phyloP scores from a whole-genome alignment of 2,329 filamentous ascomycete genomes.

The Aspergillus sp. region DNA sequence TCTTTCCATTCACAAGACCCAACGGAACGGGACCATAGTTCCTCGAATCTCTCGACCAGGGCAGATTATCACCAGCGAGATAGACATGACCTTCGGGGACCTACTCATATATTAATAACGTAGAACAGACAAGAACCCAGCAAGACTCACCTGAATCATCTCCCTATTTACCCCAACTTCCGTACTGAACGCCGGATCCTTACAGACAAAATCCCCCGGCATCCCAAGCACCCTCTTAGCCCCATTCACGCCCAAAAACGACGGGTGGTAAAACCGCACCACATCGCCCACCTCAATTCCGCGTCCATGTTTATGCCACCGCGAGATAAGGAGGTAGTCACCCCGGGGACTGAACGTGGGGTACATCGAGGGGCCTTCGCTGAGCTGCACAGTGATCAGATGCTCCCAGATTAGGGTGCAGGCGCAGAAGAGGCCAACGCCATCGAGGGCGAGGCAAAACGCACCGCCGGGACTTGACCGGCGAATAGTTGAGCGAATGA shows the following conservation, averaged over 20 bases:
- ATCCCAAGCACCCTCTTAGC: slow-evolving; percentile 75
- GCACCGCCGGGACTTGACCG: slow-evolving; percentile 15
- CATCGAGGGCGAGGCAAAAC: slow-evolving; percentile 25
- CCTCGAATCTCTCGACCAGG: slow-evolving; percentile 77
- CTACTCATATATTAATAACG: slow-evolving; percentile 37
- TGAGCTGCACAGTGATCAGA: slow-evolving; percentile 53
- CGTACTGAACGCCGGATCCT: slow-evolving; percentile 32
- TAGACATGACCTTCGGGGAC: slow-evolving; percentile 90
- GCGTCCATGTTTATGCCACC: slow-evolving; percentile 62
- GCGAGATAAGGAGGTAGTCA: slow-evolving; percentile 63
- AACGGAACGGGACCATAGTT: slow-evolving; percentile 80
- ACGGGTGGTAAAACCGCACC: slow-evolving; percentile 69
- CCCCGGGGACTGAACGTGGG: slow-evolving; percentile 67
- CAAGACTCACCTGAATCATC: slow-evolving; percentile 46
- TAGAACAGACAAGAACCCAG: neutral
- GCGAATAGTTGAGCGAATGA: slow-evolving; percentile 23
- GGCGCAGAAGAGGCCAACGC: slow-evolving; percentile 29
- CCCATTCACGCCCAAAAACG: slow-evolving; percentile 53
- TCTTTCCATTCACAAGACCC: slow-evolving; percentile 75
- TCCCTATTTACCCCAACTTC: slow-evolving; percentile 25
- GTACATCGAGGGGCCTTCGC: slow-evolving; percentile 77
- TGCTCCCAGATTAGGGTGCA: slow-evolving; percentile 46
- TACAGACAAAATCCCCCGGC: slow-evolving; percentile 53
- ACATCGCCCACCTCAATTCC: slow-evolving; percentile 71
- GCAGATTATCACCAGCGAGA: slow-evolving; percentile 80